Base-by-base conservation (phyloP, 768 basidiomycete species). In the Termitomyces sp. region DNA sequence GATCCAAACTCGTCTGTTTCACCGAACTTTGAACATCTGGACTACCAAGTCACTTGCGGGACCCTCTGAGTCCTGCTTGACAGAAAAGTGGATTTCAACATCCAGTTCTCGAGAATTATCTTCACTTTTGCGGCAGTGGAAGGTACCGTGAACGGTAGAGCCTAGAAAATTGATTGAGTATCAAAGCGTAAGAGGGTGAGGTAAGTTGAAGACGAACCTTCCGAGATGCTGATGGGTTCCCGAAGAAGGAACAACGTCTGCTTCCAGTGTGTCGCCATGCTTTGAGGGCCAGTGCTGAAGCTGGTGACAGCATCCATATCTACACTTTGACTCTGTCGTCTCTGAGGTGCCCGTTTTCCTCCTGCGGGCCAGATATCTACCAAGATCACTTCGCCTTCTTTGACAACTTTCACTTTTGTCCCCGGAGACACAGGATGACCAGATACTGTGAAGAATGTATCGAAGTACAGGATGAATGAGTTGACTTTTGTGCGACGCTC, bases 191-290 rank as follows among this genome's bases (percentile, higher is more conserved):
- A 36, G 35, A 49, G 25, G 27, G 25, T 10, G 13, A 27, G n/a
- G 1, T 7, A 13, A n/a, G 18, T 2, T 3, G 13, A 23, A 36
- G n/a, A 70, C 82, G 15, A 38, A 88, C 91, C 91, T 75, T 90
- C 85, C 3, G 81, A 78, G 1, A 90, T 84, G n/a, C 69, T 64
- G 50, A 98, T 81, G 0, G 92, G 89, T 52, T 94, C 84, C 43
- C 81, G 75, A 54, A 99, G 76, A 60, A 98, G 69, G 70, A 99
- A 97, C 2, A 93, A 62, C 0, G 96, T 94, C 66, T 99, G 96
- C 67, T 94, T 94, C 96, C 96, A 98, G 68, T 99, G 96, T 25
- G 95, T 98, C 10, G 91, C 84, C 22, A 83, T 82, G 54, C 91
- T 94, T 62, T 73, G 73, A 10, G 96, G 94, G 0, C 96, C 92